These are phyloP conservation scores for Sporobolomyces phaffii DNA, from an alignment of 768 basidiomycete species.

Conservation along the genomic window DNA sequence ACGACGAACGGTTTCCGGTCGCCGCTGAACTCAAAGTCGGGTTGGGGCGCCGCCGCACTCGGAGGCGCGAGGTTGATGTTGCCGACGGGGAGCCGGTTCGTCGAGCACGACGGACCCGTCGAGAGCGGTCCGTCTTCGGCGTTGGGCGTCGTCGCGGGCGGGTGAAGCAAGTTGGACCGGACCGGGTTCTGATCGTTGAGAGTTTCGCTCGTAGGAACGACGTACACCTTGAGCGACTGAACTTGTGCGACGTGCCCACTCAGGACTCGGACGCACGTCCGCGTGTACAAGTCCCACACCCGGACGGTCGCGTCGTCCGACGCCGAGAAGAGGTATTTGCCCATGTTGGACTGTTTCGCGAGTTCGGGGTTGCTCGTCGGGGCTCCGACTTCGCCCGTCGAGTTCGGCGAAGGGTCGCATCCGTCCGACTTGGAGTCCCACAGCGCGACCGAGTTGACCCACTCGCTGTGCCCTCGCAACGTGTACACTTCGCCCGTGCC, in stretches of 20 bases:
- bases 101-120: slow-evolving; percentile 3
- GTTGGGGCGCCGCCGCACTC: slow-evolving; percentile 2
- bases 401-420: slow-evolving; percentile 41
- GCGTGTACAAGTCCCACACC: slow-evolving; percentile 80
- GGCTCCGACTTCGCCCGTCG: slow-evolving; percentile 27
- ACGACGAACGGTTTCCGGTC: slow-evolving; percentile 64
- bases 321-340: slow-evolving; percentile 95
- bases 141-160: slow-evolving; percentile 38
- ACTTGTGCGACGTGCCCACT: slow-evolving; percentile 89
- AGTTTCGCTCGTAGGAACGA: slow-evolving; percentile 55
- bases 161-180: slow-evolving; percentile 38
- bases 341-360: slow-evolving; percentile 48
- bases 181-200: slow-evolving; percentile 38
- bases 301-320: slow-evolving; percentile 90
- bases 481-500: slow-evolving; percentile 86
- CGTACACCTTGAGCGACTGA: slow-evolving; percentile 64
- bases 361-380: slow-evolving; percentile 42
- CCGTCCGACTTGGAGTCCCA: slow-evolving; percentile 60
- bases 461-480: slow-evolving; percentile 83
- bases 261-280: slow-evolving; percentile 76
- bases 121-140: slow-evolving; percentile 7
- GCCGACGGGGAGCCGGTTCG: slow-evolving; percentile 9
- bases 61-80: slow-evolving; percentile 1
- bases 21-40: slow-evolving; percentile 37
- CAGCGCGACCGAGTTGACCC: slow-evolving; percentile 90